Evolutionary conservation across 2,329 filamentous ascomycete genomes (phyloP).

Genomic region (Fusarium sterilihyphosum): DNA sequence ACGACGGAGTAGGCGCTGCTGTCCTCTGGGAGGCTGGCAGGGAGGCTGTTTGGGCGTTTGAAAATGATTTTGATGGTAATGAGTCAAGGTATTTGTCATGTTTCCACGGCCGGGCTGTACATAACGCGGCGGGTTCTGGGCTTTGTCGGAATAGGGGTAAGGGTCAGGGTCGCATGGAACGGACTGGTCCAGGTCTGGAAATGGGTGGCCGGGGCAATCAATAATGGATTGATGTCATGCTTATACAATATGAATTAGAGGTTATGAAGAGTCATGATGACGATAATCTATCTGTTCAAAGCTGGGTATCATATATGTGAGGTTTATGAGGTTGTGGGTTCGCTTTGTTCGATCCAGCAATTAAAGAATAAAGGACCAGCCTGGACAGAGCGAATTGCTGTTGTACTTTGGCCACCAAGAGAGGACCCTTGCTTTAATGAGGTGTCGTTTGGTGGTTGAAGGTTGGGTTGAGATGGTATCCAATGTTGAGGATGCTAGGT

Average conservation of each 20-base stretch:
- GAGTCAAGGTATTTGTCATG: constrained; percentile 28
- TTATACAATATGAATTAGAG: constrained; percentile 37
- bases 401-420: constrained; percentile 55
- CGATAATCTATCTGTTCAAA: constrained; percentile 24
- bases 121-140: constrained; percentile 30
- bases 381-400: constrained; percentile 62
- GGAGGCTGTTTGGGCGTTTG: constrained; percentile 31
- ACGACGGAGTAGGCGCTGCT: constrained; percentile 48
- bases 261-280: constrained; percentile 40
- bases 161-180: constrained; percentile 28
- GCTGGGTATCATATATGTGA: constrained; percentile 18
- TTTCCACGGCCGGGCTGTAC: constrained; percentile 34
- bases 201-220: constrained; percentile 15
- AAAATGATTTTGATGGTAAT: constrained; percentile 25
- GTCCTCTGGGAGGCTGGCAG: constrained; percentile 34
- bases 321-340: neutral
- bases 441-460: constrained; percentile 51
- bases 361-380: constrained; percentile 72
- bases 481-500: constrained; percentile 67
- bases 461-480: constrained; percentile 64
- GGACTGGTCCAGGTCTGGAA: constrained; percentile 37
- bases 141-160: constrained; percentile 37
- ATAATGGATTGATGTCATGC: constrained; percentile 28
- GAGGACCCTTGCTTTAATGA: constrained; percentile 42
- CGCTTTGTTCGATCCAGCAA: constrained; percentile 66